Percentiles rank a stretch among this genome's conserved stretches.
Conservation (phyloP, 306 rosid genomes). For the Corylus avellana region DNA sequence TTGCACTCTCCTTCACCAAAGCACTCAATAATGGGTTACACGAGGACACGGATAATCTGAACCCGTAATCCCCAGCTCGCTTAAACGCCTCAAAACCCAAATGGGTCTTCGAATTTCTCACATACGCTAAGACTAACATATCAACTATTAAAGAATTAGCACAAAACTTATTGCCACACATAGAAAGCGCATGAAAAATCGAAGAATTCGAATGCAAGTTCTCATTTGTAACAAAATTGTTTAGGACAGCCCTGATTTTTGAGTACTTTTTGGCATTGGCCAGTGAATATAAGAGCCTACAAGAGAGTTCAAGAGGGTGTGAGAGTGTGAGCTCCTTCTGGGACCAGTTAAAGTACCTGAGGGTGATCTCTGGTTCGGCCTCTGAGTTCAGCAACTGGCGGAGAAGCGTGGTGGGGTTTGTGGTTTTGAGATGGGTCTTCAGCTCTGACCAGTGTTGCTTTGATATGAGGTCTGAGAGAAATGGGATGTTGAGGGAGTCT, state of each 20-base stretch:
- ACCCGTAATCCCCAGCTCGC: conserved; percentile 65
- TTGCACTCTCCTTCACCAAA: conserved; percentile 55
- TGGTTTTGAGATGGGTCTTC: conserved; percentile 49
- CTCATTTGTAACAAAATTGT: conserved; percentile 53
- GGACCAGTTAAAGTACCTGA: conserved; percentile 74
- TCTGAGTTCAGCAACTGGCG: conserved; percentile 51
- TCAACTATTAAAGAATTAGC: conserved; percentile 51
- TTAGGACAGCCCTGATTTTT: conserved; percentile 54
- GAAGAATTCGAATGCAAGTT: conserved; percentile 45
- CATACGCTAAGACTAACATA: conserved; percentile 66
- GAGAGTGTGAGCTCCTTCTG: conserved; percentile 47
- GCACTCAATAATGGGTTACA: conserved; percentile 67
- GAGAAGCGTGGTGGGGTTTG: conserved; percentile 42
- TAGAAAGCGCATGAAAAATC: conserved; percentile 50
- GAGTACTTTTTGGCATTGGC: conserved; percentile 55
- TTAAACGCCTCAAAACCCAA: conserved; percentile 57
- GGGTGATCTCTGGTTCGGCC: conserved; percentile 53
- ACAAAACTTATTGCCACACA: conserved; percentile 26
- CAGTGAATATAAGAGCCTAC: conserved; percentile 51
- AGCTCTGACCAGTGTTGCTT: conserved; percentile 74
- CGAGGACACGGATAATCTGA: conserved; percentile 47
- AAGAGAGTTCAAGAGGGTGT: conserved; percentile 49
- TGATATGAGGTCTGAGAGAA: conserved; percentile 57
- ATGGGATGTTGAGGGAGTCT: conserved; percentile 23
- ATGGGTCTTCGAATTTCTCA: conserved; percentile 38